Base-by-base conservation (phyloP, 257 asterid genomes). In the Nicotiana paniculata region DNA sequence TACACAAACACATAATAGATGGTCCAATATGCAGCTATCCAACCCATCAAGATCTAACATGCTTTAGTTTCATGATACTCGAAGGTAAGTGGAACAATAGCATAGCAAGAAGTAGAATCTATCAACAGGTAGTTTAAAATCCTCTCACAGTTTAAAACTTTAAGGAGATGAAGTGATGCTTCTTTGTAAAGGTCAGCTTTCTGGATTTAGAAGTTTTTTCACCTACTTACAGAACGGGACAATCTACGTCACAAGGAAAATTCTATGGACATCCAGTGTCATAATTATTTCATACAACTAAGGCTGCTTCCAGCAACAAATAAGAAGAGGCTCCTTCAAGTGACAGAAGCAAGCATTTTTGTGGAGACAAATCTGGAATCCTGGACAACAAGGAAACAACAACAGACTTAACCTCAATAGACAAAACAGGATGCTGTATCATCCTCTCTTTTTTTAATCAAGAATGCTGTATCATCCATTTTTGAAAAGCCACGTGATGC, bases 21-120 rank as follows among this genome's bases (percentile, higher is more conserved):
- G 64, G 53, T 75, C 80, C 80, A 75, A 75, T 7, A 48, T 75
- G 80, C 80, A 75, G 46, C 46, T 75, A 75, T 51, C 64, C 46
- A 75, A 75, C 28, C 64, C 28, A 10, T 48, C 16, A 51, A 74
- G 79, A 53, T 48, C 37, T 13, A 48, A 48, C 39, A 48, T 51
- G 63, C 5, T 75, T 75, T 15, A 51, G 80, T 51, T 75, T 75
- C 43, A 75, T 2, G 28, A 46, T 7, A 51, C 46, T 28, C 28
- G 26, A 28, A 51, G 3, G 54, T 33, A 75, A 15, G 63, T 51
- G 80, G 80, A 75, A 75, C 43, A 75, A 75, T 8, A 51, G 63
- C 64, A 51, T 51, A 75, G 16, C 63, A 75, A 51, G 63, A 75
- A 75, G 80, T 51, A 75, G 16, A 51, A 26, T 75, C 80, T 51